phyloP scores from a whole-genome alignment of 495 filamentous ascomycete genomes.

The Trichoderma reesei region DNA sequence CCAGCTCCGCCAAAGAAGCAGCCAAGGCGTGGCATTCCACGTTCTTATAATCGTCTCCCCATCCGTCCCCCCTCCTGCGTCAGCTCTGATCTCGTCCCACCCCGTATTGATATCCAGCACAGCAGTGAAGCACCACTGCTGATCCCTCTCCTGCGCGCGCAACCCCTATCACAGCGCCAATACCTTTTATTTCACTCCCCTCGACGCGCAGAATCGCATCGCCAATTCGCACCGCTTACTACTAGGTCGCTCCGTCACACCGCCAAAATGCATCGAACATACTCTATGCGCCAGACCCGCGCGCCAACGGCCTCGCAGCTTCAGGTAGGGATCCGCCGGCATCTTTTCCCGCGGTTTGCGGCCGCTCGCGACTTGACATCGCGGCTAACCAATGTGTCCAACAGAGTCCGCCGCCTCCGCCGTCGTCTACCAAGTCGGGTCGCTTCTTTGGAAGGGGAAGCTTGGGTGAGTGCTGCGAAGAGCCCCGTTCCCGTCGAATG shows the following conservation, averaged over 20 bases:
- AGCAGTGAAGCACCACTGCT: not conserved
- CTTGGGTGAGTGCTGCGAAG: conserved; percentile 49
- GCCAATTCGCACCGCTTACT: not conserved
- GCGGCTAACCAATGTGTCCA: conserved; percentile 18
- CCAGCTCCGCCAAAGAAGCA: not conserved
- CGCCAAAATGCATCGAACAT: conserved; percentile 83
- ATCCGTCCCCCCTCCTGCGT: conserved; percentile 7
- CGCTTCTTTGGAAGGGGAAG: conserved; percentile 79
- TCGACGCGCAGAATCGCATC: not conserved
- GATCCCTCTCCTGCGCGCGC: not conserved
- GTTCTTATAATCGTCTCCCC: conserved; percentile 7
- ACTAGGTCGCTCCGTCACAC: not conserved
- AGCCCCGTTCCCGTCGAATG: not conserved
- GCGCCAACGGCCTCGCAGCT: conserved; percentile 64
- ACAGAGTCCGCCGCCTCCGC: conserved; percentile 87
- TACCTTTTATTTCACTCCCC: not conserved
- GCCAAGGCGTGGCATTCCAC: not conserved
- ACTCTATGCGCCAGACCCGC: conserved; percentile 95
- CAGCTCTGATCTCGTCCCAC: not conserved
- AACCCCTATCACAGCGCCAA: not conserved
- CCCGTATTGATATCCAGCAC: not conserved
- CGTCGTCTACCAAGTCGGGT: conserved; percentile 80
- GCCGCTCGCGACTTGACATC: not conserved
- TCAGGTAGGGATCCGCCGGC: conserved; percentile 23
- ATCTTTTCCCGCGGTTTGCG: not conserved